phyloP scores from a whole-genome alignment of 169 alveolate species.

The Plasmodium gallinaceum region DNA sequence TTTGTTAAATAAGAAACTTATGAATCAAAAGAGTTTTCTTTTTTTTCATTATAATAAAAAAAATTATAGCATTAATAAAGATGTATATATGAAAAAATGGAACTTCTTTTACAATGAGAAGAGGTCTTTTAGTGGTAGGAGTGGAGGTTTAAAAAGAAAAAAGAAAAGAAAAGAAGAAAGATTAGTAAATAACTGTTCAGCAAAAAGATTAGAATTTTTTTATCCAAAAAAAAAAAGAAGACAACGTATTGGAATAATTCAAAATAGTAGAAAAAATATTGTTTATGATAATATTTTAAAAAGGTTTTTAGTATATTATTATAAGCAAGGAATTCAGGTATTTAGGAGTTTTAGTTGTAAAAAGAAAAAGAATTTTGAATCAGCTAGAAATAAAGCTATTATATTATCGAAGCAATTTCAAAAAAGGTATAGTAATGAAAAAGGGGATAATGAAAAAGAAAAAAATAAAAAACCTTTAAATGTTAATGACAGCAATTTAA shows the following conservation, averaged over 20 bases:
- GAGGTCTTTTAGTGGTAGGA: constrained; percentile 81
- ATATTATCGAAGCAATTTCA: constrained; percentile 82
- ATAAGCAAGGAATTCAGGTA: constrained; percentile 86
- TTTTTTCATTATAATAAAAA: background rate
- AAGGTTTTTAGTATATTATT: constrained; percentile 81
- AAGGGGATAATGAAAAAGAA: constrained; percentile 2
- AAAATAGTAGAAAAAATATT: constrained; percentile 84
- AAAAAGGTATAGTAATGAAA: constrained; percentile 63
- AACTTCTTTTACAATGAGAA: constrained; percentile 25
- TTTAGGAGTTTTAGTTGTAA: constrained; percentile 81
- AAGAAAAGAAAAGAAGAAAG: constrained; percentile 81
- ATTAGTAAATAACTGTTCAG: constrained; percentile 79
- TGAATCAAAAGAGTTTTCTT: background rate
- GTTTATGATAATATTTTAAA: constrained; percentile 81
- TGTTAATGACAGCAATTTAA: constrained; percentile 29
- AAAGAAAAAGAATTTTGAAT: constrained; percentile 78
- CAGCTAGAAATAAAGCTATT: constrained; percentile 81
- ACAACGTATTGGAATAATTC: constrained; percentile 82
- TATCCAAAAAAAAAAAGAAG: constrained; percentile 82
- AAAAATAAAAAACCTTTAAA: constrained; percentile 20
- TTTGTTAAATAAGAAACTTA: background rate
- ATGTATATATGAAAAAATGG: background rate
- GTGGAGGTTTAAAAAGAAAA: constrained; percentile 83
- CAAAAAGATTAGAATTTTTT: constrained; percentile 82
- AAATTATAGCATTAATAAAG: background rate